Evolutionary conservation across 345 rosid species (phyloP).

Genomic region (Zanthoxylum bungeanum): DNA sequence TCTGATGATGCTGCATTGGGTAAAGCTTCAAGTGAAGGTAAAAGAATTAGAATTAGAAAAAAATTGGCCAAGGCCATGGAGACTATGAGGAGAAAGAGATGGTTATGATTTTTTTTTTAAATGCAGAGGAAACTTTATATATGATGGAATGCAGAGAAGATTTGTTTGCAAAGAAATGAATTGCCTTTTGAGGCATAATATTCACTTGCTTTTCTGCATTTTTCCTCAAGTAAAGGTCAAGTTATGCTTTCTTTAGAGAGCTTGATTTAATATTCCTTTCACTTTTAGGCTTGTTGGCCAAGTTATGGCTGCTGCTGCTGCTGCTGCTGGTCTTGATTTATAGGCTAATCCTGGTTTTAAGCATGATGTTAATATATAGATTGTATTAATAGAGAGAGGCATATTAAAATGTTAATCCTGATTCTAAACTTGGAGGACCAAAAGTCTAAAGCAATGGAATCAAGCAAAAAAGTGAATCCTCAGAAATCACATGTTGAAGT

Average conservation of each 20-base stretch:
- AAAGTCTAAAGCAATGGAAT: neutral
- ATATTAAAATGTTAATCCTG: neutral
- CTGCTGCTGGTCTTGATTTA: neutral
- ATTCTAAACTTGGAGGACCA: constrained; percentile 4
- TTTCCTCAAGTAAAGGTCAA: constrained; percentile 37
- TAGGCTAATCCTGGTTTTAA: neutral
- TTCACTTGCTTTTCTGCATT: constrained; percentile 32
- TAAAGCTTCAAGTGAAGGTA: constrained; percentile 31
- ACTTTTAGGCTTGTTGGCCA: neutral
- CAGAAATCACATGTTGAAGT: neutral
- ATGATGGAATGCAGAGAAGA: constrained; percentile 32
- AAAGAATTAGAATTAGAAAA: constrained; percentile 32
- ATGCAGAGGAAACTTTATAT: constrained; percentile 17
- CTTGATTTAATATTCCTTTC: constrained; percentile 20
- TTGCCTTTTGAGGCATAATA: constrained; percentile 29
- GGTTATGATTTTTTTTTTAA: neutral
- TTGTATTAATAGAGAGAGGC: neutral
- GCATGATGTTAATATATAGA: neutral
- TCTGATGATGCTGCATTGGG: constrained; percentile 24
- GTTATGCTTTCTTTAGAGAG: constrained; percentile 55
- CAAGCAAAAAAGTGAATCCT: neutral
- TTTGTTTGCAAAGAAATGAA: constrained; percentile 52
- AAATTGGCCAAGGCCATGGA: constrained; percentile 40
- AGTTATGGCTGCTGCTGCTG: too few relatives aligned
- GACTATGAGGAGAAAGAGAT: constrained; percentile 12